Evolutionary conservation across 164 flowering plant genomes (phyloP), one percentile per base, ranked within the genome.

Genomic region (Aristolochia fimbriata): DNA sequence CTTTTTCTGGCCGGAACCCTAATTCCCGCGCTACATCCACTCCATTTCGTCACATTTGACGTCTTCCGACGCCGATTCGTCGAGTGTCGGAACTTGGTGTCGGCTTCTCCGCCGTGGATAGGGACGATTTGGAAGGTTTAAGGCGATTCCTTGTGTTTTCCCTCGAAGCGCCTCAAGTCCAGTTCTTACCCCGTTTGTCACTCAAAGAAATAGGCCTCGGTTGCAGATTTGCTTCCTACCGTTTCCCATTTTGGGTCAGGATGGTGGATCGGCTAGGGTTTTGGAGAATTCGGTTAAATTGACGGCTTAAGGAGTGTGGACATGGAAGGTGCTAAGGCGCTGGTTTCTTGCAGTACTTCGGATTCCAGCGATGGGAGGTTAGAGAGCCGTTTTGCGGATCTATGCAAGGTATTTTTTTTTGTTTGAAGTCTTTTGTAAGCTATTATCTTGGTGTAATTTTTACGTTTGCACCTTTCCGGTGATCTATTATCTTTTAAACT

Each of bases 361-460:
- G 62, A 49, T 4, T 8, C 59, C 16, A 65, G 59, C 1, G 65
- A 68, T 11, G 70, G 59, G 12, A 68, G 52, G 3, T 45, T 75
- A 17, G 77, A 71, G 61, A 65, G 68, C 56, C 73, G 83, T 17
- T 81, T 87, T 33, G 43, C 62, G 2, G 76, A 73, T 13, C 76
- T 87, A 57, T 84, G 88, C 86, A 78, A 87, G 94, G 94, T 76
- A n/a, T n/a, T 55, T 66, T 7, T 23, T 51, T 47, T 62, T 50
- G 16, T 13, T 37, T 46, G 14, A 49, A 15, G 15, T 37, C n/a
- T 20, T 57, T 19, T 41, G 1, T 5, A 11, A 23, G 23, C 23
- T 51, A 10, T 52, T 23, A 4, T 52, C 27, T 52, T 22, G 14
- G 19, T 52, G 20, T 52, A 1, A 3, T 20, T 2, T 51, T 51